phyloP scores from a whole-genome alignment of 306 rosid species.

The Cucurbita ficifolia region DNA sequence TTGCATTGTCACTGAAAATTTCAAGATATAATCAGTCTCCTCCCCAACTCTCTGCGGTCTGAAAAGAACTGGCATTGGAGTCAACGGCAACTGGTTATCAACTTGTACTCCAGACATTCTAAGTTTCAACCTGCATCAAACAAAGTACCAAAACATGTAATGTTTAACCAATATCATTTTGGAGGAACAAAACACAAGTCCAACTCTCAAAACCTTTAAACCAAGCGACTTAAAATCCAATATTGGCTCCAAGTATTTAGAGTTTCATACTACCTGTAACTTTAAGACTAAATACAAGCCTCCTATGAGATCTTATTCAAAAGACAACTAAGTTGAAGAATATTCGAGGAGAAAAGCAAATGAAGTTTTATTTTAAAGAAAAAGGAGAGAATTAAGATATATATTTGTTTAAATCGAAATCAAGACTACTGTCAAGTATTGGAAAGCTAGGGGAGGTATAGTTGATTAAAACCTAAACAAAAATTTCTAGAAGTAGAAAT shows the following conservation, averaged over 20 bases:
- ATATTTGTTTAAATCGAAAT: not conserved
- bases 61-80: constrained; percentile 90
- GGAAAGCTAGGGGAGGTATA: not conserved
- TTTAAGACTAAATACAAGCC: not conserved
- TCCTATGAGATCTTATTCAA: not conserved
- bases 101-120: constrained; percentile 79
- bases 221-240: not conserved
- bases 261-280: not conserved
- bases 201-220: not conserved
- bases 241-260: not conserved
- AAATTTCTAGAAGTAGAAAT: not conserved
- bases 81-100: constrained; percentile 92
- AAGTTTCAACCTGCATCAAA: constrained; percentile 59
- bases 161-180: not conserved
- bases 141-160: constrained; percentile 8
- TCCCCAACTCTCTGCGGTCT: constrained; percentile 74
- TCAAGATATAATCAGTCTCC: constrained; percentile 68
- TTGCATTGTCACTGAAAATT: constrained; percentile 72
- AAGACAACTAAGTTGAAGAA: not conserved
- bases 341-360: not conserved
- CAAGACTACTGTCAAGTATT: not conserved
- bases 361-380: not conserved
- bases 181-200: not conserved
- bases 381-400: not conserved
- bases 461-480: not conserved